phyloP scores from a whole-genome alignment of 768 basidiomycete genomes.

The Mycena floridula region DNA sequence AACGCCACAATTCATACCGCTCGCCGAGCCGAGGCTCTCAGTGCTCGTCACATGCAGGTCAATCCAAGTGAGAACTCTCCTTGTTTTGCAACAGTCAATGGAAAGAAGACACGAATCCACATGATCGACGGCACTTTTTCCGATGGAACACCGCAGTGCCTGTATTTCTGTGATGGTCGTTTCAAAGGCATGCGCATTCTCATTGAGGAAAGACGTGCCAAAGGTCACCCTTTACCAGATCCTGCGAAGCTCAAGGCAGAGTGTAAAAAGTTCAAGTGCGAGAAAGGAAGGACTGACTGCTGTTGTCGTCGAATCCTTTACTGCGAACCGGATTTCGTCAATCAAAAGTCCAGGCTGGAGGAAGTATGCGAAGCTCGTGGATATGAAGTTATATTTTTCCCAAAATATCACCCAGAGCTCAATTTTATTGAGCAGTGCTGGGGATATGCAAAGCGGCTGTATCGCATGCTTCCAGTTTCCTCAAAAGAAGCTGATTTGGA shows the following conservation, averaged over 20 bases:
- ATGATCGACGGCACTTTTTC: conserved; percentile 10
- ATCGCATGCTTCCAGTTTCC: conserved; percentile 14
- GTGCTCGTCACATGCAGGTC: conserved; percentile 15
- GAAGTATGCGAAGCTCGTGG: conserved; percentile 13
- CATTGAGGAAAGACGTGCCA: conserved; percentile 9
- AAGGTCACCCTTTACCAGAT: not conserved
- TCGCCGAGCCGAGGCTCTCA: conserved; percentile 15
- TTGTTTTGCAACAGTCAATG: not conserved
- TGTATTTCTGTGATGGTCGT: conserved; percentile 14
- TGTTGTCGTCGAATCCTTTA: conserved; percentile 20
- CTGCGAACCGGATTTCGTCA: conserved; percentile 25
- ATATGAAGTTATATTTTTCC: conserved; percentile 20
- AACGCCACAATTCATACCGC: conserved; percentile 16
- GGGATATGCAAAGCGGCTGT: conserved; percentile 24
- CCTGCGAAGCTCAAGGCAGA: not conserved
- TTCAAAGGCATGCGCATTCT: conserved; percentile 18
- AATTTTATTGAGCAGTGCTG: conserved; percentile 34
- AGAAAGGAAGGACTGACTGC: conserved; percentile 7
- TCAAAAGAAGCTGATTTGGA: conserved; percentile 17
- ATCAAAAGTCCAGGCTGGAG: conserved; percentile 18
- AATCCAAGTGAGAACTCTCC: not conserved
- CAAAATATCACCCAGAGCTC: conserved; percentile 32
- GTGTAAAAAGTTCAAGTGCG: conserved; percentile 13
- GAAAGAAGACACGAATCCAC: not conserved
- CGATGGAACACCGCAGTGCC: conserved; percentile 11